Percentiles rank a stretch among this genome's conserved stretches.
Evolutionary conservation across 352 stramenopile species (phyloP).

Genomic region (Elongisporangium prolatum): DNA sequence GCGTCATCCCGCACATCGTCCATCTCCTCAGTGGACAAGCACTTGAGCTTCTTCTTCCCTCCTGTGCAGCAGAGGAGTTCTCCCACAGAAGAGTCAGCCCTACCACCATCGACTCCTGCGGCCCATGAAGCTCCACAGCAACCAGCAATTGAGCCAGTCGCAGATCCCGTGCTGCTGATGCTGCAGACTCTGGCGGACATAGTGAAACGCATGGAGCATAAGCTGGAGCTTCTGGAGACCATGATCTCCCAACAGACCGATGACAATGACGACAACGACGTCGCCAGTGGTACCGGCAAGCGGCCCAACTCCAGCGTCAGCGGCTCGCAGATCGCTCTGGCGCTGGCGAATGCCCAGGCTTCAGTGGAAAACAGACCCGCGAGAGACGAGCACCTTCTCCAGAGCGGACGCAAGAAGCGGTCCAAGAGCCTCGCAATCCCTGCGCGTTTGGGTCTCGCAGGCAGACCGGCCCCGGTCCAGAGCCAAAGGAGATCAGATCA

Average conservation of each 20-base stretch:
- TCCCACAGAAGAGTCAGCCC: background rate
- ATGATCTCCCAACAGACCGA: background rate
- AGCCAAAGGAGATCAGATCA: conserved; percentile 1
- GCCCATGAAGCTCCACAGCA: background rate
- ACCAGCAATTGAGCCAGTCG: background rate
- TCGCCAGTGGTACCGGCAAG: background rate
- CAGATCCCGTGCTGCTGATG: background rate
- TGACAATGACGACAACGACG: background rate
- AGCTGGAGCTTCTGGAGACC: conserved; percentile 1
- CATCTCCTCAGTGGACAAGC: conserved; percentile 1
- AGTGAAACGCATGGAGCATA: conserved; percentile 9
- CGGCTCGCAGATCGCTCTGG: background rate
- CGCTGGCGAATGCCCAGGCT: background rate
- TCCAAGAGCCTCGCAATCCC: background rate
- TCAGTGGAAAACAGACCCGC: background rate
- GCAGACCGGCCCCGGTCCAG: background rate
- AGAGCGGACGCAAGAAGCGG: background rate
- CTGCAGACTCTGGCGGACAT: conserved; percentile 4
- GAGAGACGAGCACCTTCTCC: background rate
- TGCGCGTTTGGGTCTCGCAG: background rate
- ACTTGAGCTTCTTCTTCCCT: background rate
- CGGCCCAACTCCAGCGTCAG: conserved; percentile 2
- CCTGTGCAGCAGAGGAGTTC: background rate
- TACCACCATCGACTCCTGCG: background rate
- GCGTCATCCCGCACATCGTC: conserved; percentile 3